Conservation (phyloP, 305 asterid genomes). For the Striga hermonthica region DNA sequence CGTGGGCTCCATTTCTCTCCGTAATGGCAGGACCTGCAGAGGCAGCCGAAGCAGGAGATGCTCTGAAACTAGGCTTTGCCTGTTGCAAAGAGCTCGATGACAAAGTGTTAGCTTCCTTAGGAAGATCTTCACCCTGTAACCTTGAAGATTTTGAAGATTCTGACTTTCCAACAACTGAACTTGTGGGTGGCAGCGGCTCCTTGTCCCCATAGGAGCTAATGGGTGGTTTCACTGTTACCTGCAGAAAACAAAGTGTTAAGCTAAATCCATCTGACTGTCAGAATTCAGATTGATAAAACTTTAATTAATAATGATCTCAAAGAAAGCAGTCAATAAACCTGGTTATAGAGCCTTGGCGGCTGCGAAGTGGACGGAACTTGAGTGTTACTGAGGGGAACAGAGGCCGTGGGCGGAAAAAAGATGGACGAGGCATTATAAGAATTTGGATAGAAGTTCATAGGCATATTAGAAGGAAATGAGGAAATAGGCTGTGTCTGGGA, state of each 20-base stretch:
- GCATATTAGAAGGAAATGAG: slow-evolving; percentile 52
- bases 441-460: slow-evolving; percentile 47
- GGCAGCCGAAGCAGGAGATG: slow-evolving; percentile 39
- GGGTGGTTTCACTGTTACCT: slow-evolving; percentile 76
- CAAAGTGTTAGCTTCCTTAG: slow-evolving; percentile 38
- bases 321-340: slow-evolving; percentile 41
- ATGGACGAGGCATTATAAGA: slow-evolving; percentile 48
- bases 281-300: slow-evolving; percentile 16
- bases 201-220: slow-evolving; percentile 46
- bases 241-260: slow-evolving; percentile 31
- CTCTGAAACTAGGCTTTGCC: slow-evolving; percentile 46
- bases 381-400: slow-evolving; percentile 47
- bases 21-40: slow-evolving; percentile 26
- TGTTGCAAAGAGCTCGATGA: slow-evolving; percentile 25
- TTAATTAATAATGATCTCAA: slow-evolving; percentile 24
- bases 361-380: slow-evolving; percentile 52
- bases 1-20: too few relatives aligned
- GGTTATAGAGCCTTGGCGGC: slow-evolving; percentile 54
- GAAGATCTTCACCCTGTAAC: slow-evolving; percentile 41
- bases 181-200: slow-evolving; percentile 41
- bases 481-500: slow-evolving; percentile 61
- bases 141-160: slow-evolving; percentile 41
- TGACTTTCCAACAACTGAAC: slow-evolving; percentile 45
- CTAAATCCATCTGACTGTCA: background rate
- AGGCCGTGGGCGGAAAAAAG: slow-evolving; percentile 45